phyloP scores from a whole-genome alignment of 352 stramenopile genomes.

The Globisporangium okanoganense region DNA sequence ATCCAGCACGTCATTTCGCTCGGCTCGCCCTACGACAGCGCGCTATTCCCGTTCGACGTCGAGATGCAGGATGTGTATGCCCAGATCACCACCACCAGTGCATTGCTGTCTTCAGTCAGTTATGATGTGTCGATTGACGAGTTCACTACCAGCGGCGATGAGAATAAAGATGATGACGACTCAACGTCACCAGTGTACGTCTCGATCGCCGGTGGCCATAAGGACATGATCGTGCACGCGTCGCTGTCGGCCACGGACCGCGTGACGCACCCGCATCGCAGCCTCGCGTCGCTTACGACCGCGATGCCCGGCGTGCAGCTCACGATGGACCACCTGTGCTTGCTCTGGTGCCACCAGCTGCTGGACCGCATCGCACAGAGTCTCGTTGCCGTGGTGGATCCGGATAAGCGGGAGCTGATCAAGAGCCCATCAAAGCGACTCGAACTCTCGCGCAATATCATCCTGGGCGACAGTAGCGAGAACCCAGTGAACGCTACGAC shows the following conservation, averaged over 20 bases:
- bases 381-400: constrained; percentile 59
- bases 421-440: constrained; percentile 37
- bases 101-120: constrained; percentile 10
- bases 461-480: constrained; percentile 27
- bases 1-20: constrained; percentile 78
- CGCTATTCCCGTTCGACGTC: constrained; percentile 62
- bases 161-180: constrained; percentile 5
- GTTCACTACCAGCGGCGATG: constrained; percentile 14
- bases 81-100: constrained; percentile 21
- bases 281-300: constrained; percentile 47
- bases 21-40: constrained; percentile 51
- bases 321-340: constrained; percentile 75
- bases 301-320: constrained; percentile 58
- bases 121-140: neutral
- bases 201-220: constrained; percentile 77
- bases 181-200: constrained; percentile 39
- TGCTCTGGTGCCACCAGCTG: constrained; percentile 86
- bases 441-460: constrained; percentile 30
- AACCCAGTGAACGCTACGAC: constrained; percentile 11
- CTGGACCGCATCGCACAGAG: constrained; percentile 59
- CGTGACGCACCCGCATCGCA: constrained; percentile 24
- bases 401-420: constrained; percentile 36
- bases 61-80: constrained; percentile 63
- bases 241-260: constrained; percentile 33
- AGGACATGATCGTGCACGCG: constrained; percentile 72